Conservation (phyloP, 1,284 basidiomycete genomes). For the Apiotrichum sp. region DNA sequence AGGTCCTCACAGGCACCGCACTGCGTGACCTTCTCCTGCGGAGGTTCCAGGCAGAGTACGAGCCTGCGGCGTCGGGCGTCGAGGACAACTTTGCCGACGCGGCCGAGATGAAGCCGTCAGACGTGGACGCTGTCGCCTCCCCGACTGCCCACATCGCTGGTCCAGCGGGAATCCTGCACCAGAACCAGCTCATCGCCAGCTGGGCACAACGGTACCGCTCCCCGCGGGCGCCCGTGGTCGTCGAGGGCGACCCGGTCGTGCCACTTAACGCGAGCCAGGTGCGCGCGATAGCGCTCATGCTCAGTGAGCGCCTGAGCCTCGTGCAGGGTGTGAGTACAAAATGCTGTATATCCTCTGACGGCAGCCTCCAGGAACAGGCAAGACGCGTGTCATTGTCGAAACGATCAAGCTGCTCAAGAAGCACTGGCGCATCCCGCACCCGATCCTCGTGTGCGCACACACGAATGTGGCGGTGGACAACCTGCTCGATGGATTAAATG, state of each 20-base stretch:
- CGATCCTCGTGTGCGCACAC: conserved; percentile 81
- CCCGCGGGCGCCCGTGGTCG: conserved; percentile 53
- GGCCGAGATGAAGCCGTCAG: conserved; percentile 22
- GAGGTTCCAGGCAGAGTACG: conserved; percentile 49
- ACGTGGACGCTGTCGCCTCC: conserved; percentile 32
- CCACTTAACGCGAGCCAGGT: conserved; percentile 72
- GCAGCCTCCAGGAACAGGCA: conserved; percentile 91
- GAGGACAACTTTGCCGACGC: conserved; percentile 16
- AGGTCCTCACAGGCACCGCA: conserved; percentile 60
- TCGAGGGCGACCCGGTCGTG: conserved; percentile 75
- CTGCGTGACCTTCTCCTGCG: conserved; percentile 61
- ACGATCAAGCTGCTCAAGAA: conserved; percentile 71
- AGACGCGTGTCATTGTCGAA: conserved; percentile 86
- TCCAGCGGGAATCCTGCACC: conserved; percentile 55
- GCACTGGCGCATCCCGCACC: conserved; percentile 75
- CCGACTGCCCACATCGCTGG: conserved; percentile 10
- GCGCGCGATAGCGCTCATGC: conserved; percentile 78
- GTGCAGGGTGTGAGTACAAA: conserved; percentile 70
- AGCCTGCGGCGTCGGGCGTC: conserved; percentile 13
- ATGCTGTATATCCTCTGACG: conserved; percentile 1
- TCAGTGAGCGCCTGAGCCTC: conserved; percentile 68
- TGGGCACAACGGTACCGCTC: conserved; percentile 65
- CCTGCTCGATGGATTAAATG: conserved; percentile 61
- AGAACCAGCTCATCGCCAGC: conserved; percentile 64
- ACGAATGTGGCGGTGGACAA: conserved; percentile 96